Base-by-base conservation (phyloP, 2,329 filamentous ascomycete genomes). In the Fusarium subglutinans region DNA sequence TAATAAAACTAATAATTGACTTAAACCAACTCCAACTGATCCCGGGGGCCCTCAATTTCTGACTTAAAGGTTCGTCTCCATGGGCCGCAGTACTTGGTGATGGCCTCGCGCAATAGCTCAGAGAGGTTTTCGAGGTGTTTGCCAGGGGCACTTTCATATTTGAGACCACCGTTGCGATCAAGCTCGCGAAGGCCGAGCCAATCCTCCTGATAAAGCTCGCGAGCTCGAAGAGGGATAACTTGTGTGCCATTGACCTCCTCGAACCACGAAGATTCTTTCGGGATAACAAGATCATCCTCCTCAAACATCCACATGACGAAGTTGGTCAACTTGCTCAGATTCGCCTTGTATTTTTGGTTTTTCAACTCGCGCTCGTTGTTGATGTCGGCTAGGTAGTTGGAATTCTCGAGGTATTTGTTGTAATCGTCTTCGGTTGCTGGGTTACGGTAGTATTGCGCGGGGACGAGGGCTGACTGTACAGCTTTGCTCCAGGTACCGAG, bases 401-500 rank as follows among this genome's bases (percentile, higher is more conserved):
- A 96, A 80, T 90, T 82, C 75, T 91, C 90, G 26, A 98, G 88
- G 80, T 98, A 99, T 37, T 87, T 83, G 2, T 91, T 89, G 81
- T 94, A 83, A 67, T 86, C 81, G 37, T 44, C 26, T 40, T 59
- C 62, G 35, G 69, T 74, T 28, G 51, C 53, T 69, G 89, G 89
- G 74, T 95, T 90, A 59, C 96, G 92, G 86, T 93, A 98, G 86
- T 99, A 99, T 85, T 99, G 96, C 38, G 96, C 96, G 2, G 96
- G 96, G 8, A 99, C 94, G 14, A 98, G 87, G 24, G 90, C 89
- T 58, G 86, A 87, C 86, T 98, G 96, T 11, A 96, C 93, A 77
- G 92, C 92, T 33, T 83, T 80, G 44, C 90, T 90, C 94, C 95
- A 99, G 6, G 93, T 94, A 78, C 96, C 96, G 48, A 90, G 90